A percentile compares a stretch with the other conserved stretches of the same genome.
Evolutionary conservation across 306 rosid species (phyloP).

Genomic region (Biancaea sappan): DNA sequence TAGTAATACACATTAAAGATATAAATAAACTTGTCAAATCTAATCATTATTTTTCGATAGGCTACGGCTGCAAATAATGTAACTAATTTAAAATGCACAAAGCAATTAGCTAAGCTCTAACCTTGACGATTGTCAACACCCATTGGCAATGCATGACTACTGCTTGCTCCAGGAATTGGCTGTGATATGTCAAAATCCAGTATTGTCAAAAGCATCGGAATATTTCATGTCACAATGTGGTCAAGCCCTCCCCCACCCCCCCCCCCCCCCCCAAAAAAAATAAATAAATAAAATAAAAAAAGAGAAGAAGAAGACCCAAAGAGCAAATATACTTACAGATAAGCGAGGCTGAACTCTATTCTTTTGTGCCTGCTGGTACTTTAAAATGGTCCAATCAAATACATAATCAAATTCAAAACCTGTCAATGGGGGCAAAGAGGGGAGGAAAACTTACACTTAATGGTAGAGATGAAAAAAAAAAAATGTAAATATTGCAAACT

Average conservation of each 20-base stretch:
- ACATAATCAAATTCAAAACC: constrained; percentile 84
- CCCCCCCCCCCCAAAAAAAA: not conserved
- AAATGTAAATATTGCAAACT: not conserved
- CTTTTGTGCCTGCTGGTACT: constrained; percentile 91
- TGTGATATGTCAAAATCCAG: constrained; percentile 43
- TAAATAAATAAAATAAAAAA: not conserved
- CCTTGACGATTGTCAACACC: constrained; percentile 73
- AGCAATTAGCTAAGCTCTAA: constrained; percentile 35
- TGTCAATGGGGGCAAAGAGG: constrained; percentile 39
- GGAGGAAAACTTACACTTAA: constrained; percentile 17
- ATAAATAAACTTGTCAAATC: constrained; percentile 7
- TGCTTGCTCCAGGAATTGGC: constrained; percentile 74
- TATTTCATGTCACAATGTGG: constrained; percentile 11
- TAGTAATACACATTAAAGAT: not conserved
- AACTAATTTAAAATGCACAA: constrained; percentile 18
- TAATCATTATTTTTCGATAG: constrained; percentile 6
- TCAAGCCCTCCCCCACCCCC: constrained; percentile 3
- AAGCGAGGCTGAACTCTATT: constrained; percentile 55
- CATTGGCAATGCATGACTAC: constrained; percentile 50
- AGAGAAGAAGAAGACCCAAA: constrained; percentile 7
- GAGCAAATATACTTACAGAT: constrained; percentile 61
- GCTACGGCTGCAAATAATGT: constrained; percentile 9
- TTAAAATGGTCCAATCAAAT: constrained; percentile 94
- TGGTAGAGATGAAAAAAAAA: constrained; percentile 14
- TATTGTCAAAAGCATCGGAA: constrained; percentile 34